Evolutionary conservation across 2,329 filamentous ascomycete species (phyloP).

Genomic region (Aspergillus sp.): DNA sequence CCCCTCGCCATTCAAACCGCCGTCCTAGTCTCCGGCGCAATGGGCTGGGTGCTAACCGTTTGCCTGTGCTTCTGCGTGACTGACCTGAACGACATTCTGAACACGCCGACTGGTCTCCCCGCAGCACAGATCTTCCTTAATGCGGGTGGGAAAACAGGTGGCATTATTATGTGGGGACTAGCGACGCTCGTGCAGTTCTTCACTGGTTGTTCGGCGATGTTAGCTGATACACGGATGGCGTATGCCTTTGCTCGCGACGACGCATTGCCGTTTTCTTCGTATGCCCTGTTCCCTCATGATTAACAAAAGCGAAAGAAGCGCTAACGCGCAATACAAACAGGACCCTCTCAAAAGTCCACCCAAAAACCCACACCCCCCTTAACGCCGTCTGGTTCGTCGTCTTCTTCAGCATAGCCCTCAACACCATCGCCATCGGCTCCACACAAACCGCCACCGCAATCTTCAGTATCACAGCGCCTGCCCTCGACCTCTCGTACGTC

Average conservation of each 20-base stretch:
- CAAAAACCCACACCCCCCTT: slow-evolving; percentile 51
- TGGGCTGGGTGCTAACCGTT: slow-evolving; percentile 59
- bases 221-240: slow-evolving; percentile 57
- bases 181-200: slow-evolving; percentile 60
- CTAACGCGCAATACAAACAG: slow-evolving; percentile 21
- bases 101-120: slow-evolving; percentile 54
- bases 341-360: slow-evolving; percentile 48
- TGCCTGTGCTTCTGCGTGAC: slow-evolving; percentile 57
- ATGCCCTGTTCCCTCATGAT: slow-evolving; percentile 7
- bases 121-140: slow-evolving; percentile 56
- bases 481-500: slow-evolving; percentile 50
- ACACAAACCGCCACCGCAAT: slow-evolving; percentile 43
- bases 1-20: slow-evolving; percentile 54
- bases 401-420: slow-evolving; percentile 47
- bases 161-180: slow-evolving; percentile 55
- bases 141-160: slow-evolving; percentile 51
- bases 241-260: slow-evolving; percentile 56
- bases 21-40: slow-evolving; percentile 52
- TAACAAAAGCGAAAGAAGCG: background rate
- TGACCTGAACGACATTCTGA: slow-evolving; percentile 51
- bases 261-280: slow-evolving; percentile 55
- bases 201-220: slow-evolving; percentile 57
- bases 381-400: slow-evolving; percentile 61
- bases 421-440: slow-evolving; percentile 42
- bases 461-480: slow-evolving; percentile 48